phyloP scores from a whole-genome alignment of 176 grass and related monocot species.

The Oryza meyeriana region DNA sequence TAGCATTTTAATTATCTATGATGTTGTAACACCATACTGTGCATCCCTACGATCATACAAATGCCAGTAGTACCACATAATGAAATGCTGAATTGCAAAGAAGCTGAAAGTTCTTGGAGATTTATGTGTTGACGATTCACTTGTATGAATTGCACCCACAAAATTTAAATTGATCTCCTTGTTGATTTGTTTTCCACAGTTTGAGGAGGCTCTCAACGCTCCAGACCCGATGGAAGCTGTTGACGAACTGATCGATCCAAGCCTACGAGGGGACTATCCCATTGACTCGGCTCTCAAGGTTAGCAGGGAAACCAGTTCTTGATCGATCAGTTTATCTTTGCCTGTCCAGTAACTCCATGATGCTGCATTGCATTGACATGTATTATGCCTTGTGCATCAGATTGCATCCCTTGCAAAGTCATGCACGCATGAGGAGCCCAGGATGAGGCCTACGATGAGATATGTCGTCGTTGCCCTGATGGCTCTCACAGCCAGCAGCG shows the following conservation, averaged over 20 bases:
- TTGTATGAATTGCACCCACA: neutral
- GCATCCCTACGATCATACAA: neutral
- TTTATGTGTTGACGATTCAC: neutral
- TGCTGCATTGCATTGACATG: neutral
- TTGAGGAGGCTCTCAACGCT: slow-evolving; percentile 44
- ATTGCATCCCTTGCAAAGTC: slow-evolving; percentile 60
- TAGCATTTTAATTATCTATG: too few relatives aligned
- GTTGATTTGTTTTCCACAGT: slow-evolving; percentile 35
- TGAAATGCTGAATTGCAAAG: neutral
- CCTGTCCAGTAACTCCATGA: neutral
- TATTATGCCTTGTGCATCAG: slow-evolving; percentile 11
- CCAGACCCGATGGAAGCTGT: slow-evolving; percentile 43
- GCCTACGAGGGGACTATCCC: slow-evolving; percentile 48
- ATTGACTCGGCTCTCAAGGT: slow-evolving; percentile 64
- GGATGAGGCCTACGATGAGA: slow-evolving; percentile 57
- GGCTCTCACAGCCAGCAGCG: slow-evolving; percentile 33
- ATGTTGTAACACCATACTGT: neutral
- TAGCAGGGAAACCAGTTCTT: neutral
- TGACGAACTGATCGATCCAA: slow-evolving; percentile 55
- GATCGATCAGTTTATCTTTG: neutral
- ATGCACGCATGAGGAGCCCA: slow-evolving; percentile 60
- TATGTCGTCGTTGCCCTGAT: slow-evolving; percentile 66
- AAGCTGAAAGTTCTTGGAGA: neutral
- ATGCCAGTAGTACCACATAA: neutral
- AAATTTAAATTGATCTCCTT: neutral